These are phyloP conservation scores for Tuber melanosporum DNA, from an alignment of 495 filamentous ascomycete species.

Conservation along the genomic window DNA sequence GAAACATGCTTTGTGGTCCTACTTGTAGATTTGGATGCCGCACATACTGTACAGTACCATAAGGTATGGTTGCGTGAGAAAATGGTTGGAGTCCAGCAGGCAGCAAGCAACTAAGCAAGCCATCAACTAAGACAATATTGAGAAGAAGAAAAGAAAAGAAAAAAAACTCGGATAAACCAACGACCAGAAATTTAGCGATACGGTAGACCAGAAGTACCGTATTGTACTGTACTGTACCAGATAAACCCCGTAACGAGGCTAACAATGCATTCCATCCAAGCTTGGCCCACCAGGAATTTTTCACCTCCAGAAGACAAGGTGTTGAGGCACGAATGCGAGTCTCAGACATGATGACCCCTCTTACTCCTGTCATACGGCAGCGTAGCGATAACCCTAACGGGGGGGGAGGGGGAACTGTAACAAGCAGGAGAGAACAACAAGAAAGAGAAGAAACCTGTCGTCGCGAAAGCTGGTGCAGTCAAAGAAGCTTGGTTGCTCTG, in stretches of 20 bases:
- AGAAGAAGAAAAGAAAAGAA: neutral
- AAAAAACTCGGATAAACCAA: neutral
- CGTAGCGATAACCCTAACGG: neutral
- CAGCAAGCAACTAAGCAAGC: neutral
- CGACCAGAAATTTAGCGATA: neutral
- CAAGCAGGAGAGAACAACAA: neutral
- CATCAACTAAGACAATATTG: neutral
- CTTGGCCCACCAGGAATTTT: neutral
- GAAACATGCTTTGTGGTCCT: neutral
- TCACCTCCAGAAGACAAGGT: neutral
- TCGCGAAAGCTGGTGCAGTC: neutral
- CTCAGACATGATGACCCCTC: neutral
- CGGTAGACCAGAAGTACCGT: too few relatives aligned
- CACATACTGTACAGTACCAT: too few relatives aligned
- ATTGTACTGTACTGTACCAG: neutral
- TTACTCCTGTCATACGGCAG: neutral
- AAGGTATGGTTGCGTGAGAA: too few relatives aligned
- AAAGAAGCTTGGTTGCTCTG: neutral
- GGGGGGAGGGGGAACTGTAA: neutral
- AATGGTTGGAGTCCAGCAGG: too few relatives aligned
- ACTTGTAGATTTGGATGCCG: too few relatives aligned
- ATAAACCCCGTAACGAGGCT: neutral
- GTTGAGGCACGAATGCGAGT: neutral
- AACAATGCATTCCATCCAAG: neutral
- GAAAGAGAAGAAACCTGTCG: neutral